Base-by-base conservation (phyloP, 2,329 filamentous ascomycete genomes). In the Claviceps cyperi region DNA sequence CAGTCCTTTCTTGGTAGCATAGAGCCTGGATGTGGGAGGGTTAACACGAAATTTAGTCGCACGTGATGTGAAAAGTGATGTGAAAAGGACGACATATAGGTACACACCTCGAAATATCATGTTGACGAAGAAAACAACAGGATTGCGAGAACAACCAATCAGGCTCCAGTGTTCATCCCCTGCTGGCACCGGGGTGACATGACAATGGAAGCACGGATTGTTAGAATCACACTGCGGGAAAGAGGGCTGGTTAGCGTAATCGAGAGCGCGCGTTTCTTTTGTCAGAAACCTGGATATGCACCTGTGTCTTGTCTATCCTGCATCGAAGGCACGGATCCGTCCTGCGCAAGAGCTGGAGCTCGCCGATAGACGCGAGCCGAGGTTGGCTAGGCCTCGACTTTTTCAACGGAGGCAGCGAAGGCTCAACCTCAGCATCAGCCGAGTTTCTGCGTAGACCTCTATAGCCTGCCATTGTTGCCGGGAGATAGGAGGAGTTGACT, bases 351-450 rank as follows among this genome's bases (percentile, higher is more conserved):
- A 79, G 65, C 40, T 68, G 69, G 4, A 80, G 67, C 59, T 79
- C 76, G 41, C 71, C 75, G 44, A 80, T 79, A 17, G 76, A 79
- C 57, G 78, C 69, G 1, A 80, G 63, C 22, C 74, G 70, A 38
- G 73, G 70, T 54, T 75, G 74, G 3, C 72, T 74, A 32, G 73
- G 68, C 43, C 74, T 69, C 49, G 70, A 75, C 54, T 71, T 67
- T 60, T 78, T 78, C 50, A 79, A 57, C 4, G 76, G 76, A 7
- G 76, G 76, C 2, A 80, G 64, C 40, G 76, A 62, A 17, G 74
- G 69, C 50, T 79, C 75, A 38, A 68, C 64, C 45, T 76, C 73
- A 1, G 70, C 64, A 48, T 76, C 74, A 9, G 66, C 60, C 5
- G 69, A 71, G 32, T 63, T 65, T 51, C 69, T 66, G 57, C 64